Percentiles rank a stretch among this genome's conserved stretches.
phyloP scores from a whole-genome alignment of 106 monocot genomes.

The Dactylorhiza incarnata region DNA sequence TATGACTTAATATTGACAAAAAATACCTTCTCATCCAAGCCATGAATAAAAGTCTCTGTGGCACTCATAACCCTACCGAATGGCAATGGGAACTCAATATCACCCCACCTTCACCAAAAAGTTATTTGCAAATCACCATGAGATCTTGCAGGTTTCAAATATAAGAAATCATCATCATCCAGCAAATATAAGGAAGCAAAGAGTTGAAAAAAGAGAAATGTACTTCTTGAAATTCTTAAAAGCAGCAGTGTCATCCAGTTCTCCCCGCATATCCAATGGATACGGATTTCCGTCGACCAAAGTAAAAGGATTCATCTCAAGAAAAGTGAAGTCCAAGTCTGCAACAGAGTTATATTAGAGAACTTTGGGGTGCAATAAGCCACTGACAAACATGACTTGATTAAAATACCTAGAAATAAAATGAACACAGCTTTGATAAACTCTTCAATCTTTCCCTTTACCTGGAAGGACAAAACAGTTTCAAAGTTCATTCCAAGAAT shows the following conservation, averaged over 20 bases:
- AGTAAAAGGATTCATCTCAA: slow-evolving; percentile 99
- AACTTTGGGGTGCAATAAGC: background rate
- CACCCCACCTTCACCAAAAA: slow-evolving; percentile 59
- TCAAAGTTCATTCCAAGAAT: background rate
- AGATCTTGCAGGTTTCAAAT: too few relatives aligned
- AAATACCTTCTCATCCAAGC: slow-evolving; percentile 85
- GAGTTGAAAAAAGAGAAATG: background rate
- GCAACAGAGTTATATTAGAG: slow-evolving; percentile 7
- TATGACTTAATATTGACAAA: background rate
- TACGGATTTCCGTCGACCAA: slow-evolving; percentile 87
- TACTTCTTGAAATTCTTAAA: slow-evolving; percentile 99
- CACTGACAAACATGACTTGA: background rate
- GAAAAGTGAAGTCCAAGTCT: slow-evolving; percentile 92
- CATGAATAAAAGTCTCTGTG: slow-evolving; percentile 74
- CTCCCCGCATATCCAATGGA: slow-evolving; percentile 95
- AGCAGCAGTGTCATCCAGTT: slow-evolving; percentile 96
- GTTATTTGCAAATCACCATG: background rate
- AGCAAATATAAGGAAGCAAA: background rate
- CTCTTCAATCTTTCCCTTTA: slow-evolving; percentile 73
- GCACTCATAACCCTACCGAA: slow-evolving; percentile 91
- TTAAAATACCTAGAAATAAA: slow-evolving; percentile 74
- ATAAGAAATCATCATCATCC: background rate
- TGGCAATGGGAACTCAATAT: slow-evolving; percentile 84
- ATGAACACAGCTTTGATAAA: slow-evolving; percentile 79
- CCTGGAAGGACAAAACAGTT: slow-evolving; percentile 22